These are phyloP conservation scores for Boletus rex-veris DNA, from an alignment of 768 basidiomycete genomes.

Conservation along the genomic window DNA sequence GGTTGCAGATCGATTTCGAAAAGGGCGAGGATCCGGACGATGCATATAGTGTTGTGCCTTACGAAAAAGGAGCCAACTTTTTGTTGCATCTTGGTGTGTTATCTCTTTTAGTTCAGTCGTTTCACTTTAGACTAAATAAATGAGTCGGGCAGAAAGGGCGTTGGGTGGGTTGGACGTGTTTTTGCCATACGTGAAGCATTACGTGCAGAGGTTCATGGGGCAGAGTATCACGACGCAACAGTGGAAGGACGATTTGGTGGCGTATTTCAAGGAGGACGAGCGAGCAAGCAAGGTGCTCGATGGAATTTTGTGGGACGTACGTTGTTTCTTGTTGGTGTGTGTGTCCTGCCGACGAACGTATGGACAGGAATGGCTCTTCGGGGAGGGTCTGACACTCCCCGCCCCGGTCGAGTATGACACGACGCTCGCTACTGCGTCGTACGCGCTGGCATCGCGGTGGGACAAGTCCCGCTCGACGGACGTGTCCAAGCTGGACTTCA, in stretches of 20 bases:
- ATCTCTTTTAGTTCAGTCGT: too few species aligned
- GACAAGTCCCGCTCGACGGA: not conserved
- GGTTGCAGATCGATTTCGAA: slow-evolving; percentile 72
- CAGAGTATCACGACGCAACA: slow-evolving; percentile 54
- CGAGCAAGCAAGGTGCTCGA: slow-evolving; percentile 39
- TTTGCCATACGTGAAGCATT: slow-evolving; percentile 54
- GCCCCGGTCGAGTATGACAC: not conserved
- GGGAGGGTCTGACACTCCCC: not conserved
- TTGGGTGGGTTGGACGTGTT: slow-evolving; percentile 56
- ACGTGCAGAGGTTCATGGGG: slow-evolving; percentile 52
- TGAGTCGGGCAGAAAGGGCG: slow-evolving; percentile 37
- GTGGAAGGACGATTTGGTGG: slow-evolving; percentile 50
- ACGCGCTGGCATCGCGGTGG: not conserved
- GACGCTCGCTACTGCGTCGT: not conserved
- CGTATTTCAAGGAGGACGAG: slow-evolving; percentile 42
- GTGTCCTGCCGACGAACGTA: not conserved
- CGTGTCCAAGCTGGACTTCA: not conserved
- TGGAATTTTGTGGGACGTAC: slow-evolving; percentile 53
- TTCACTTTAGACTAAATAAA: not conserved
- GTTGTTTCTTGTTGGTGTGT: slow-evolving; percentile 10
- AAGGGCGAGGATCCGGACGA: slow-evolving; percentile 76
- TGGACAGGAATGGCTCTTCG: not conserved
- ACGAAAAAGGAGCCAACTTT: slow-evolving; percentile 88
- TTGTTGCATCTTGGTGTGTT: slow-evolving; percentile 73
- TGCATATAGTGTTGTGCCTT: slow-evolving; percentile 71